Base-by-base conservation (phyloP, 345 rosid species). In the Capsella bursapastoris region DNA sequence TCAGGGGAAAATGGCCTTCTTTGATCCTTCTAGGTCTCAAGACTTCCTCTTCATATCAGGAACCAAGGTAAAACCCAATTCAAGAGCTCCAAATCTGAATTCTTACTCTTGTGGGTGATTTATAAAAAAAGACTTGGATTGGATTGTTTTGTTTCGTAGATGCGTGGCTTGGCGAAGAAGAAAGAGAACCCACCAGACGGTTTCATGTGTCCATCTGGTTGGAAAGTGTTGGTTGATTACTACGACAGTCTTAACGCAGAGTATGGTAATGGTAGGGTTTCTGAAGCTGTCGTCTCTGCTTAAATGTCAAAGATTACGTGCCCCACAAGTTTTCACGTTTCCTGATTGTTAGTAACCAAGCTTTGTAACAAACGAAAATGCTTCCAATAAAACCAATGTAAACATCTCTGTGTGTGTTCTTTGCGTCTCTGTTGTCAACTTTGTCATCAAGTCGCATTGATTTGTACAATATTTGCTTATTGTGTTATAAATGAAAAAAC, bases 141-240 rank as follows among this genome's bases (percentile, higher is more conserved):
- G 5, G 22, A 11, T 25, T 41, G 18, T 43, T 43, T 43, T 5
- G 11, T 64, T 68, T 34, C 64, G 34, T 86, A 90, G 98, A 94
- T 94, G 98, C 84, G 97, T 58, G 74, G 86, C 29, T 92, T 94
- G 13, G 98, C 98, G 10, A 94, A 81, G 93, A 89, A 80, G 86
- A 89, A 88, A 76, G 97, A 94, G 85, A 88, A 82, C 56, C 97
- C 98, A 53, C 96, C 98, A 31, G 90, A 86, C 13, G 98, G 98
- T 16, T 94, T 94, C 80, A 91, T 94, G 98, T 94, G 98, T 80
- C 97, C 97, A 0, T 88, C 91, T 27, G 97, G 98, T 37, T 94
- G 98, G 97, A 58, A 91, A 15, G 97, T 93, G 72, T 70, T 90
- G 89, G 97, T 89, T 4, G 98, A 93, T 7, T 90, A 90, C 80